These are phyloP conservation scores for Chalciporus pseudorubinellus DNA, from an alignment of 768 basidiomycete genomes.

Conservation along the genomic window DNA sequence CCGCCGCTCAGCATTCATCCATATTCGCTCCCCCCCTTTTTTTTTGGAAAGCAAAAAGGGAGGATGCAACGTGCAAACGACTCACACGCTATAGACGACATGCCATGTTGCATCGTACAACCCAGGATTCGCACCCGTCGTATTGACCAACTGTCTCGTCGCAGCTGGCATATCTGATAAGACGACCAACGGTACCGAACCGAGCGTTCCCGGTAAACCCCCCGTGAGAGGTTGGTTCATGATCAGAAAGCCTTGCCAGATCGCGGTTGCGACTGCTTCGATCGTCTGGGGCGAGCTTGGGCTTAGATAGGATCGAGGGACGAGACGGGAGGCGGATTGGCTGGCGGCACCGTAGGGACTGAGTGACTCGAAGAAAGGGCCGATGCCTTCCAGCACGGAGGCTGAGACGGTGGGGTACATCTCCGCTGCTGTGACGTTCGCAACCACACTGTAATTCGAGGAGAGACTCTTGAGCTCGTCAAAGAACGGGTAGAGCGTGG, in stretches of 20 bases:
- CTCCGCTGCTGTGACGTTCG: slow-evolving; percentile 11
- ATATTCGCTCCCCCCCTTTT: no score
- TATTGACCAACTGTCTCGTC: slow-evolving; percentile 1
- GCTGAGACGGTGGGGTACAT: slow-evolving; percentile 18
- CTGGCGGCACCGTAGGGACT: slow-evolving; percentile 14
- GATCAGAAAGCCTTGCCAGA: slow-evolving; percentile 18
- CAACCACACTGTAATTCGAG: slow-evolving; percentile 12
- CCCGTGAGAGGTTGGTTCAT: slow-evolving; percentile 5
- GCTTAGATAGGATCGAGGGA: slow-evolving; percentile 14
- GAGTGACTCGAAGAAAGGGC: slow-evolving; percentile 9
- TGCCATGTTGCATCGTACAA: slow-evolving; percentile 16
- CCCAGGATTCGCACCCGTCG: slow-evolving; percentile 18
- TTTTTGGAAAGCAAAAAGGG: background rate
- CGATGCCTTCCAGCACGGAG: slow-evolving; percentile 4
- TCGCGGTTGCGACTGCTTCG: slow-evolving; percentile 1
- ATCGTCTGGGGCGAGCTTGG: slow-evolving; percentile 13
- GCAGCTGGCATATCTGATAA: slow-evolving; percentile 9
- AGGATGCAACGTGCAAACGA: no score
- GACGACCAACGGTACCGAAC: background rate
- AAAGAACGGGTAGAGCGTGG: slow-evolving; percentile 15
- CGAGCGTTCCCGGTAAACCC: background rate
- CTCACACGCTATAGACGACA: slow-evolving; percentile 12
- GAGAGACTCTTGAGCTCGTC: slow-evolving; percentile 15
- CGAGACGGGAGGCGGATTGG: slow-evolving; percentile 19
- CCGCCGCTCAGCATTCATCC: no score